Conservation (phyloP, 2,329 filamentous ascomycete genomes). For the Botrytis cinerea region DNA sequence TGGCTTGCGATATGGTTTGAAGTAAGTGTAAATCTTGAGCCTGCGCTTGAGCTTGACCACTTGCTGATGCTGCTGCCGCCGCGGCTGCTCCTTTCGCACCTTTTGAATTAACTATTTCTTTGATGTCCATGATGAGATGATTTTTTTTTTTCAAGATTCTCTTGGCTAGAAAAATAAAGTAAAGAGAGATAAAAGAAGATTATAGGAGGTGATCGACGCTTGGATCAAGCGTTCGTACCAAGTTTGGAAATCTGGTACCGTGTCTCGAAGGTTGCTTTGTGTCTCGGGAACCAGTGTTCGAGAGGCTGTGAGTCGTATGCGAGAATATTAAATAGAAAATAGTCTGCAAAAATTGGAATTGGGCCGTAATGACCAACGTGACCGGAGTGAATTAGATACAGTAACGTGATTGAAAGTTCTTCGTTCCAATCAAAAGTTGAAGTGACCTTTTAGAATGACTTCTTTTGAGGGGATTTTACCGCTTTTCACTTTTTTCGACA, state of each 20-base stretch:
- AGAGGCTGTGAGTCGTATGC: conserved; percentile 30
- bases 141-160: neutral
- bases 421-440: neutral
- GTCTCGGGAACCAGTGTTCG: conserved; percentile 37
- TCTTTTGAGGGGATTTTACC: neutral
- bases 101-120: conserved; percentile 44
- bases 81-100: conserved; percentile 38
- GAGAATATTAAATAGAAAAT: conserved; percentile 18
- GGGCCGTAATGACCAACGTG: neutral
- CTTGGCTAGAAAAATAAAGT: conserved; percentile 5
- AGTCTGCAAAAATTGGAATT: neutral
- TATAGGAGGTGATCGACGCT: conserved; percentile 37
- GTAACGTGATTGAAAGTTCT: conserved; percentile 15
- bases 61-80: conserved; percentile 37
- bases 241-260: conserved; percentile 31
- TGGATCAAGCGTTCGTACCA: conserved; percentile 41
- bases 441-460: neutral
- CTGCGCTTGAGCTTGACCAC: conserved; percentile 36
- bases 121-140: conserved; percentile 41
- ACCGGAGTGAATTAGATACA: neutral
- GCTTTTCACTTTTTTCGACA: conserved; percentile 11
- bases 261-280: conserved; percentile 34
- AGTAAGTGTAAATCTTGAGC: conserved; percentile 41
- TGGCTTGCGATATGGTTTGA: conserved; percentile 42
- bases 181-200: conserved; percentile 26